Base-by-base conservation (phyloP, 306 rosid species). In the Senna siamea region DNA sequence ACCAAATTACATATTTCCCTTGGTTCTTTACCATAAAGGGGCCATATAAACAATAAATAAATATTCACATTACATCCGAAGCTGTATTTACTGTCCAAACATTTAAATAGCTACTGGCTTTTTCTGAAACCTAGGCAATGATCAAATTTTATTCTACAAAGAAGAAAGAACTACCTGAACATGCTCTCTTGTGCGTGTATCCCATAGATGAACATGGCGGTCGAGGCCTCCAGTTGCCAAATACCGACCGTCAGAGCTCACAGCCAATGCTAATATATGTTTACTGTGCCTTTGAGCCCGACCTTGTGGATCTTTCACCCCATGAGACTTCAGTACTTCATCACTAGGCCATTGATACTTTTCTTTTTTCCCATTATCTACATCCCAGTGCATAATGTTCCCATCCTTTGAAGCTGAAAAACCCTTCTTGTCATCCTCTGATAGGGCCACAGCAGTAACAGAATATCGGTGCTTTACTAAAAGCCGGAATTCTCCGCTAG, bases 141-240 rank as follows among this genome's bases (percentile, higher is more conserved):
- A 46, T 13, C 40, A 18, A 22, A 61, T 7, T 14, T 14, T 41
- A 35, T 15, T 20, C 43, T 66, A 5, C 17, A 76, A 22, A 38
- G 59, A 55, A 72, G 2, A 8, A 28, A 66, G 23, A 72, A 48
- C 47, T 59, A 94, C 98, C 98, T 88, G 92, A 80, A 94, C 66
- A 88, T 94, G 97, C 74, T 87, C 92, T 67, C 92, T 75, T 37
- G 96, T 85, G 43, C 99, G 92, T 7, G 92, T 87, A 83, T 94
- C 99, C 99, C 99, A 94, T 67, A 94, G 64, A 90, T 94, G 99
- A 80, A 94, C 66, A 79, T 94, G 99, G n/a, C 96, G 92, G 72
- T 94, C 99, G 50, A 89, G 85, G 23, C 99, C 99, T 10, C 97
- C 99, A 20, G 89, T 87, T 1, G 96, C 88, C 82, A 94, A 88